phyloP scores from a whole-genome alignment of 2,329 filamentous ascomycete species.

The Calonectria montana region DNA sequence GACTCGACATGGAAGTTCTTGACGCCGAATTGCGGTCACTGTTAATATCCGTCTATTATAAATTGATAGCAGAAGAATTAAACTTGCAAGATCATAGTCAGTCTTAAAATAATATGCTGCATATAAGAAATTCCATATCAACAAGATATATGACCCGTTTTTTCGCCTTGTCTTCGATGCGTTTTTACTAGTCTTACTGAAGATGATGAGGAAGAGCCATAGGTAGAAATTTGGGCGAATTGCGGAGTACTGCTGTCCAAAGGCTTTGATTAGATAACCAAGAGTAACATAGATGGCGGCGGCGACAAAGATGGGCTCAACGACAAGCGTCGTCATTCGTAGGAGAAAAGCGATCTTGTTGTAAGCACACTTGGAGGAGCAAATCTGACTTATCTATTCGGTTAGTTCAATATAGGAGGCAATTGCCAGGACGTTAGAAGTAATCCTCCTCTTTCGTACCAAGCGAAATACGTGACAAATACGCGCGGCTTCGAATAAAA shows the following conservation, averaged over 20 bases:
- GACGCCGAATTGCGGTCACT: no score
- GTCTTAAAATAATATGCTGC: no score
- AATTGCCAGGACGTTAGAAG: constrained; percentile 32
- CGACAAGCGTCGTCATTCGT: constrained; percentile 14
- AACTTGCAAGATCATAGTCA: no score
- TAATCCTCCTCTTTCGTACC: constrained; percentile 32
- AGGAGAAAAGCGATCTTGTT: constrained; percentile 10
- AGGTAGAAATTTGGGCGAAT: constrained; percentile 11
- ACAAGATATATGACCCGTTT: no score
- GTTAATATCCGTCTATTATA: no score
- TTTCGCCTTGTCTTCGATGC: no score
- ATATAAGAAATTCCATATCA: no score
- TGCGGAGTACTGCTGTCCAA: background rate
- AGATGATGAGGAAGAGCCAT: background rate
- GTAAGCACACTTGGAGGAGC: constrained; percentile 6
- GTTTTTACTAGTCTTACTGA: no score
- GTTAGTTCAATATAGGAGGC: constrained; percentile 24
- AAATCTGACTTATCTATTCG: constrained; percentile 8
- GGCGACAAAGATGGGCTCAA: constrained; percentile 10
- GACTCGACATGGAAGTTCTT: no score
- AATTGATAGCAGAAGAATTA: no score
- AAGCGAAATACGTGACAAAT: constrained; percentile 34
- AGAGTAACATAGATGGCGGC: constrained; percentile 5
- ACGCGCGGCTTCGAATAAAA: constrained; percentile 28
- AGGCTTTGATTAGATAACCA: background rate